Evolutionary conservation across 2,329 filamentous ascomycete genomes (phyloP).

Genomic region (Trichoderma sp.): DNA sequence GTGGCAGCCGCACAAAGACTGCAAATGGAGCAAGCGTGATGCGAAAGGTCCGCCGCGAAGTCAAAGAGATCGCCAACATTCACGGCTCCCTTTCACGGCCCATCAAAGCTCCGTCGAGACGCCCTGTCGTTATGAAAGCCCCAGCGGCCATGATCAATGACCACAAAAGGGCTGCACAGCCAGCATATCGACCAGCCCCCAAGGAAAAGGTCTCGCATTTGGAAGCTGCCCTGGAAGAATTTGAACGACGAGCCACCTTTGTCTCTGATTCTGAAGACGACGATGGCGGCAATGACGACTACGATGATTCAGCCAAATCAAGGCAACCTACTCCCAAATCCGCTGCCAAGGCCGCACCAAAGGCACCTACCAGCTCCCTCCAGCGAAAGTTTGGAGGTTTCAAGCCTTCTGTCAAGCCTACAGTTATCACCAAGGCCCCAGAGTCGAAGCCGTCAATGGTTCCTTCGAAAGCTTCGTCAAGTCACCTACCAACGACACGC

Average conservation of each 20-base stretch:
- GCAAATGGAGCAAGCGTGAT: constrained; percentile 53
- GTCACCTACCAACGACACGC: background rate
- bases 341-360: background rate
- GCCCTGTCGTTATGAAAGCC: constrained; percentile 48
- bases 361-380: background rate
- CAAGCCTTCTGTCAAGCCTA: constrained; percentile 2
- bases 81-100: constrained; percentile 46
- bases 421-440: background rate
- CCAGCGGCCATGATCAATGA: constrained; percentile 56
- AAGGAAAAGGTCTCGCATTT: constrained; percentile 27
- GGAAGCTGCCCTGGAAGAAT: constrained; percentile 30
- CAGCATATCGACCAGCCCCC: constrained; percentile 30
- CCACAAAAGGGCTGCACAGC: constrained; percentile 45
- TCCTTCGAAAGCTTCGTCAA: background rate
- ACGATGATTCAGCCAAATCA: background rate
- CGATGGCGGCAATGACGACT: constrained; percentile 29
- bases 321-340: constrained; percentile 21
- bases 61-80: constrained; percentile 50
- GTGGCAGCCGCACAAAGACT: constrained; percentile 52
- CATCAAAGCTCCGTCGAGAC: constrained; percentile 30
- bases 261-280: constrained; percentile 41
- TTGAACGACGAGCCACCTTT: constrained; percentile 38
- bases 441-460: background rate
- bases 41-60: constrained; percentile 55
- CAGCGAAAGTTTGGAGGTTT: constrained; percentile 14